Conservation (phyloP, 2,329 filamentous ascomycete species). For the Fusarium xylarioides region DNA sequence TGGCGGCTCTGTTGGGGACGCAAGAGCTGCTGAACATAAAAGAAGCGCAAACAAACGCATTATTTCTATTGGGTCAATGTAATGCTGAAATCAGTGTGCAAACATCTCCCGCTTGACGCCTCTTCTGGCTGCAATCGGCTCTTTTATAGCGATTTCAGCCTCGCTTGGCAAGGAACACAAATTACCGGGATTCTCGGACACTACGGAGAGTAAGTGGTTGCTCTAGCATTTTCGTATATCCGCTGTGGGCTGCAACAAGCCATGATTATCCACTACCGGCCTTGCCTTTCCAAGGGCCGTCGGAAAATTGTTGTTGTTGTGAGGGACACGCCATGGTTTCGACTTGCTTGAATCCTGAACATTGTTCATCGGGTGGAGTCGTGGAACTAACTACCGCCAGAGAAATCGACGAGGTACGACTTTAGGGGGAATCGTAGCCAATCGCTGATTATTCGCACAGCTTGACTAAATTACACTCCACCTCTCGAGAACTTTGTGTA, state of each 20-base stretch:
- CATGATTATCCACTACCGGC: not conserved
- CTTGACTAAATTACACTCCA: not conserved
- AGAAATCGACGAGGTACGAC: not conserved
- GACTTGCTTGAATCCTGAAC: not conserved
- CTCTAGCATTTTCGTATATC: not conserved
- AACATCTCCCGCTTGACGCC: not conserved
- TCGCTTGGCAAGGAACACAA: not conserved
- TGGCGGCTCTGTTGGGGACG: not conserved
- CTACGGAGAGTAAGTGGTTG: not conserved
- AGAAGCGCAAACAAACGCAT: not conserved
- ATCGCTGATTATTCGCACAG: not conserved
- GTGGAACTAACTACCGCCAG: not conserved
- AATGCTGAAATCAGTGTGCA: not conserved
- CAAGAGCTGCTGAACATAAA: not conserved
- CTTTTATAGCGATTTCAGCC: not conserved
- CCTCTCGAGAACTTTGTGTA: not conserved
- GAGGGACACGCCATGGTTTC: not conserved
- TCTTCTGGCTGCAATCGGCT: not conserved
- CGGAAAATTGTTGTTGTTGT: not conserved
- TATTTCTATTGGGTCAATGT: not conserved
- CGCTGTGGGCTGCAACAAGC: not conserved
- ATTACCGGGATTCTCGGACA: not conserved
- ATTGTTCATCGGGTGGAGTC: not conserved
- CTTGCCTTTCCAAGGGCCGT: not conserved
- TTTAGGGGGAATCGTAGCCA: not conserved